Evolutionary conservation across 208 protist genomes (phyloP), one percentile per base, ranked within the genome.

Genomic region (Acanthamoeba royreba): DNA sequence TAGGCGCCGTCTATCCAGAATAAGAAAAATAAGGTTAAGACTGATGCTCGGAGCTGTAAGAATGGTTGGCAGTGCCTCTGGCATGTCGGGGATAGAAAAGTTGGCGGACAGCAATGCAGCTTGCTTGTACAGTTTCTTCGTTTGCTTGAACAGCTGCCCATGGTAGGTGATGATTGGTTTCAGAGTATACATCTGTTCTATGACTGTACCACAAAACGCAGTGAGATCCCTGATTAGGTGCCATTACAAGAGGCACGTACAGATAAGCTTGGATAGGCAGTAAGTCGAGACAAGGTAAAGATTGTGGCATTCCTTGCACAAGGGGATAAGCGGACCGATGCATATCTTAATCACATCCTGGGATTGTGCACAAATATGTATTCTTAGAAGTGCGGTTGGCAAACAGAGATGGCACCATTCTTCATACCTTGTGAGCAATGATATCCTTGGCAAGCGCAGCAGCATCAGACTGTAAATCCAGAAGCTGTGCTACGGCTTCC

Each of bases 251-350:
- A 31, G 28, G 0, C 2, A 31, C 81, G 31, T 92, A 92, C 87
- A 72, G 33, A 92, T 43, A 25, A 92, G 87, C 35, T 92, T 92
- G 43, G 87, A 79, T 11, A 92, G 40, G 2, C 69, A 46, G 61
- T 92, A 92, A 25, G 87, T 77, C 11, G 43, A 79, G 35, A 92
- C 42, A 40, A 79, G 53, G 87, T 79, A 92, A 33, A 92, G 87
- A 58, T 49, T 79, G 61, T 79, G 46, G n/a, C 38, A 46, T 28
- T 92, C 87, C 38, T 79, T 49, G 43, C 69, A n/a, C 40, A 92
- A 28, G 28, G 87, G 87, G 15, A 79, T 35, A 19, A 92, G 38
- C 25, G 28, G 35, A 25, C 87, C 61, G 4, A 92, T 2, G 46
- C 81, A 89, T 33, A 89, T 33, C 31, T 89, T 58, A 43, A 83